phyloP scores from a whole-genome alignment of 805 yeast species.

The Suhomyces prunicola region DNA sequence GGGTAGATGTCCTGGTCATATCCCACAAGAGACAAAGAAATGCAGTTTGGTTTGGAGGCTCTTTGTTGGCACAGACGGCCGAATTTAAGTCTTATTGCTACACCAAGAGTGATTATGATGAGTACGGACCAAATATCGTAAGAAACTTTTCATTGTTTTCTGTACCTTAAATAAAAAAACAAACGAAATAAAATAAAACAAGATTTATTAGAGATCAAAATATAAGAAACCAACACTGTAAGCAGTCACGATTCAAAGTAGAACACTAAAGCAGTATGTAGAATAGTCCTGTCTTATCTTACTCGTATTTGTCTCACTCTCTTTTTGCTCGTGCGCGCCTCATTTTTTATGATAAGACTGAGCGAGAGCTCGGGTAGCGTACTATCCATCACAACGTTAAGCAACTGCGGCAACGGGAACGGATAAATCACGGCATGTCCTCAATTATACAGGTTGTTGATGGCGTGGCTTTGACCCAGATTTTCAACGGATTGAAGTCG shows the following conservation, averaged over 20 bases:
- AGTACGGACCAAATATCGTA: slow-evolving; percentile 95
- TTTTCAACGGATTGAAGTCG: slow-evolving; percentile 49
- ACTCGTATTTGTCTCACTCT: neutral
- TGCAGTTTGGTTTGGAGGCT: slow-evolving; percentile 99
- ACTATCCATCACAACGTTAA: neutral
- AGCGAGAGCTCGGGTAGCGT: neutral
- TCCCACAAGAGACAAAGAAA: slow-evolving; percentile 96
- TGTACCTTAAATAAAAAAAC: slow-evolving; percentile 54
- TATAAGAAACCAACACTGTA: neutral
- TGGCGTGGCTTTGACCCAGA: slow-evolving; percentile 50
- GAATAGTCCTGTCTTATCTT: neutral
- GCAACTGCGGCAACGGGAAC: neutral
- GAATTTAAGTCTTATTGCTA: slow-evolving; percentile 96
- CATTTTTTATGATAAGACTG: slow-evolving; percentile 1
- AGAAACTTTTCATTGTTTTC: slow-evolving; percentile 94
- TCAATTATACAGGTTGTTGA: slow-evolving; percentile 37
- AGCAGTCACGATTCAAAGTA: no score
- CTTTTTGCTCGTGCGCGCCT: slow-evolving; percentile 3
- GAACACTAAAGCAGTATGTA: no score
- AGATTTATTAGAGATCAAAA: no score
- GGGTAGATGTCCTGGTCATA: slow-evolving; percentile 95
- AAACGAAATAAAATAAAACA: no score
- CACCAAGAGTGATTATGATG: slow-evolving; percentile 96
- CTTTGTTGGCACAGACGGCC: slow-evolving; percentile 91
- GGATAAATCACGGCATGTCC: slow-evolving; percentile 15